phyloP scores from a whole-genome alignment of 805 yeast species.

The Candida suzukii region DNA sequence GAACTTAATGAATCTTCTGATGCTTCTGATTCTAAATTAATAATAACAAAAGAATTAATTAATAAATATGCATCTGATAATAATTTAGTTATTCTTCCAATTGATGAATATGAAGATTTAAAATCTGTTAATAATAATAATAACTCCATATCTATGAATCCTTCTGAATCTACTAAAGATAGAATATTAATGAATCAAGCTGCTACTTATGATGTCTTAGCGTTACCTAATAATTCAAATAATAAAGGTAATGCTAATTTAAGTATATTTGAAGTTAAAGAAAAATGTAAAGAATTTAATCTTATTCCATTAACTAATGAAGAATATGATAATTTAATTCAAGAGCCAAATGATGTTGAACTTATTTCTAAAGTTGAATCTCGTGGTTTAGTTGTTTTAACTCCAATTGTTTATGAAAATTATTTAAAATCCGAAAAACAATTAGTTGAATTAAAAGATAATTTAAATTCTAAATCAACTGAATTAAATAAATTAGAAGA shows the following conservation, averaged over 20 bases:
- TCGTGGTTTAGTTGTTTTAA: constrained; percentile 5
- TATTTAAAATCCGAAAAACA: constrained; percentile 1
- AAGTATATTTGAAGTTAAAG: constrained; percentile 3
- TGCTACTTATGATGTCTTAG: constrained; percentile 16
- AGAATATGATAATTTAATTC: neutral
- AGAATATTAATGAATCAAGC: constrained; percentile 17
- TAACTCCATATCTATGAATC: too few species aligned
- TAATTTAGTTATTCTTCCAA: constrained; percentile 10
- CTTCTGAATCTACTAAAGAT: constrained; percentile 4
- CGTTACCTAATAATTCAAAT: constrained; percentile 17
- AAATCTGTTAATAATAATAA: neutral
- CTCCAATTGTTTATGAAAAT: constrained; percentile 14
- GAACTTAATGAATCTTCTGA: constrained; percentile 5
- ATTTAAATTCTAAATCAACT: constrained; percentile 10
- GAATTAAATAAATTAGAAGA: neutral
- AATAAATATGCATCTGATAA: constrained; percentile 23
- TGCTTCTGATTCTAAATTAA: constrained; percentile 4
- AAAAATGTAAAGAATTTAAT: neutral
- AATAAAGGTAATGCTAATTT: too few species aligned
- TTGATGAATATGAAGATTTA: constrained; percentile 19
- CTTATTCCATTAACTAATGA: neutral
- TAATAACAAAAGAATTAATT: constrained; percentile 13
- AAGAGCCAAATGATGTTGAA: constrained; percentile 9
- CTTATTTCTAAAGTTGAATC: constrained; percentile 6
- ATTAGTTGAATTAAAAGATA: too few species aligned